These are phyloP conservation scores for Coemansia sp. DNA, from an alignment of 192 early-diverging fungal genomes.

Conservation along the genomic window DNA sequence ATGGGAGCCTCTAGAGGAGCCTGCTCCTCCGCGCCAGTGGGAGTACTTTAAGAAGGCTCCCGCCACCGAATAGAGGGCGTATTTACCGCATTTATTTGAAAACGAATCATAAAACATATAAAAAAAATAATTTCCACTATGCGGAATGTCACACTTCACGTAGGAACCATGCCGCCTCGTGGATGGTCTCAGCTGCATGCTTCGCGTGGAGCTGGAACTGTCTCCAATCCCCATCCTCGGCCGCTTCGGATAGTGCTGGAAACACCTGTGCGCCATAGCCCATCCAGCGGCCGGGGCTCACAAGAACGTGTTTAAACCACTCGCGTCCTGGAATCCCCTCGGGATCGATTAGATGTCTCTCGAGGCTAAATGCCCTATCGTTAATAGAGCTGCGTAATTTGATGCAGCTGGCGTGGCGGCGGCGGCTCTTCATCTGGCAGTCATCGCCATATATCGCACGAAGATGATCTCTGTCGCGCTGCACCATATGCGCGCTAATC, in stretches of 20 bases:
- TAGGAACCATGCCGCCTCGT: slow-evolving; percentile 49
- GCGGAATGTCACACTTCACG: slow-evolving; percentile 21
- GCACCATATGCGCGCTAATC: slow-evolving; percentile 24
- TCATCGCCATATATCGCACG: slow-evolving; percentile 39
- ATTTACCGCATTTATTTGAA: background rate
- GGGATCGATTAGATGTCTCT: slow-evolving; percentile 58
- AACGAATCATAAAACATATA: background rate
- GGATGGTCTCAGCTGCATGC: slow-evolving; percentile 28
- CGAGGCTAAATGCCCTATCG: slow-evolving; percentile 50
- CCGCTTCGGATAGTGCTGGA: slow-evolving; percentile 56
- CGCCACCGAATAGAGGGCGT: slow-evolving; percentile 17
- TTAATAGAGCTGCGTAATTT: slow-evolving; percentile 48
- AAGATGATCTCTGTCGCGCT: slow-evolving; percentile 30
- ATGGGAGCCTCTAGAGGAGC: slow-evolving; percentile 82
- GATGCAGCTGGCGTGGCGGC: slow-evolving; percentile 27
- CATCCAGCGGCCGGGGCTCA: slow-evolving; percentile 57
- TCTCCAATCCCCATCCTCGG: slow-evolving; percentile 34
- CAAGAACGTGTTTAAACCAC: slow-evolving; percentile 64
- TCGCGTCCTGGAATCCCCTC: slow-evolving; percentile 56
- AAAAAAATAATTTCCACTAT: background rate
- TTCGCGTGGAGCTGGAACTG: slow-evolving; percentile 29
- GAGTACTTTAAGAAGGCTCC: slow-evolving; percentile 55
- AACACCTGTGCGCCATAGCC: slow-evolving; percentile 55
- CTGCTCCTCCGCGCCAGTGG: slow-evolving; percentile 82
- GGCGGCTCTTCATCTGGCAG: slow-evolving; percentile 46